Evolutionary conservation across 768 basidiomycete species (phyloP).

Genomic region (Panus rudis): DNA sequence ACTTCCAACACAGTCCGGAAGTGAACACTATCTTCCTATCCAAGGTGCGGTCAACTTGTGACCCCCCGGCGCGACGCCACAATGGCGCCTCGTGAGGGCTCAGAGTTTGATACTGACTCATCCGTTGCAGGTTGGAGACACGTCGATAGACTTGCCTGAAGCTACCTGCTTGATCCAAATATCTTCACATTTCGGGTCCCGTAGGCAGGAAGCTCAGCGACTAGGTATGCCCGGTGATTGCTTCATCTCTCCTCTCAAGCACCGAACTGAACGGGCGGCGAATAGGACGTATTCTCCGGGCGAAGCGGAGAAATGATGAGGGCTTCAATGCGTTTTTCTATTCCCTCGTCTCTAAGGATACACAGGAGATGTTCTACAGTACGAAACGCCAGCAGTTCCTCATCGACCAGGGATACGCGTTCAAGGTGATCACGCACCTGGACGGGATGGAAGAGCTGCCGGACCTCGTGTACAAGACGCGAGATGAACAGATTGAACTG

Average conservation of each 20-base stretch:
- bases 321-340: constrained; percentile 99
- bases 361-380: constrained; percentile 99
- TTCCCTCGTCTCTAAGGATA: constrained; percentile 97
- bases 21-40: constrained; percentile 99
- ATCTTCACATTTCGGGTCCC: constrained; percentile 97
- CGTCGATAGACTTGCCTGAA: constrained; percentile 97
- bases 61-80: too few relatives aligned
- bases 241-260: constrained; percentile 1
- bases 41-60: constrained; percentile 49
- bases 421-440: constrained; percentile 98
- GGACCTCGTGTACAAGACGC: constrained; percentile 86
- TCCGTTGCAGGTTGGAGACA: constrained; percentile 81
- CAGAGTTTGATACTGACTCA: neutral
- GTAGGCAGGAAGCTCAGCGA: constrained; percentile 95
- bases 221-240: constrained; percentile 49
- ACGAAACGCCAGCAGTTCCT: constrained; percentile 98
- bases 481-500: constrained; percentile 92
- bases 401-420: constrained; percentile 98
- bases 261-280: constrained; percentile 6
- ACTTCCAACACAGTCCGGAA: constrained; percentile 91
- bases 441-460: constrained; percentile 84
- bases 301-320: constrained; percentile 96
- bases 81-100: neutral
- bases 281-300: constrained; percentile 88
- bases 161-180: constrained; percentile 99